A percentile compares a stretch with the other conserved stretches of the same genome.
These are phyloP conservation scores for Penicillium ochrochloron DNA, from an alignment of 495 filamentous ascomycete genomes.

Conservation along the genomic window DNA sequence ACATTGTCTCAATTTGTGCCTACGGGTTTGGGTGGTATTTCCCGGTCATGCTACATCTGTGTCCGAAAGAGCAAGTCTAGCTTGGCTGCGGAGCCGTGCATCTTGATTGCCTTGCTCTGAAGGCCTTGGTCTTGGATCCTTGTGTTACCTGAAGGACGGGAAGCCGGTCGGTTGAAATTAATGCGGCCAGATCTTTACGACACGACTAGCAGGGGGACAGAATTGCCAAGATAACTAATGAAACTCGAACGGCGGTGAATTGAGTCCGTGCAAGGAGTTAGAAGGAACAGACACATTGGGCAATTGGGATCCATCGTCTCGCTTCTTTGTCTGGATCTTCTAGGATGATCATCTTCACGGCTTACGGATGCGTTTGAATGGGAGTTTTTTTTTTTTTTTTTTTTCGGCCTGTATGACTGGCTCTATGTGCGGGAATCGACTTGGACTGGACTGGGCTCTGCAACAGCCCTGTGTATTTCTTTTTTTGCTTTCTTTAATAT, in stretches of 20 bases:
- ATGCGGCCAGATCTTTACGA: not conserved
- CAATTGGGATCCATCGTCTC: not conserved
- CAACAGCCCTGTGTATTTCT: slow-evolving; percentile 1
- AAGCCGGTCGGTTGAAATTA: slow-evolving; percentile 9
- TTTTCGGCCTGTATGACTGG: not conserved
- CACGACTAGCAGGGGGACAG: not conserved
- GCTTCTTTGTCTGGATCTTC: slow-evolving; percentile 2
- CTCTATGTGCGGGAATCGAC: not conserved
- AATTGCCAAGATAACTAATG: not conserved
- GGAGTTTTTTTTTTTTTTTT: not conserved
- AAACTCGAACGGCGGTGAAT: slow-evolving; percentile 11
- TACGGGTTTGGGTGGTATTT: not conserved
- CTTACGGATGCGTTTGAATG: not conserved
- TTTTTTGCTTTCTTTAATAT: not conserved
- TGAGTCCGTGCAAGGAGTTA: slow-evolving; percentile 1
- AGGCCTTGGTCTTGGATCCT: not conserved
- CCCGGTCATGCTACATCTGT: not conserved
- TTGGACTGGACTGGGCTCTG: not conserved
- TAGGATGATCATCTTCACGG: not conserved
- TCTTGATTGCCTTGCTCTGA: slow-evolving; percentile 6
- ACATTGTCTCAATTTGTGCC: not conserved
- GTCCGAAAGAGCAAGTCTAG: not conserved
- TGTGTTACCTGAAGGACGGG: slow-evolving; percentile 21
- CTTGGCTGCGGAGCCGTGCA: not conserved
- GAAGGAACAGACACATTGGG: not conserved